Evolutionary conservation across 169 alveolate species (phyloP), one percentile per base, ranked within the genome.

Genomic region (Eimeria acervulina): DNA sequence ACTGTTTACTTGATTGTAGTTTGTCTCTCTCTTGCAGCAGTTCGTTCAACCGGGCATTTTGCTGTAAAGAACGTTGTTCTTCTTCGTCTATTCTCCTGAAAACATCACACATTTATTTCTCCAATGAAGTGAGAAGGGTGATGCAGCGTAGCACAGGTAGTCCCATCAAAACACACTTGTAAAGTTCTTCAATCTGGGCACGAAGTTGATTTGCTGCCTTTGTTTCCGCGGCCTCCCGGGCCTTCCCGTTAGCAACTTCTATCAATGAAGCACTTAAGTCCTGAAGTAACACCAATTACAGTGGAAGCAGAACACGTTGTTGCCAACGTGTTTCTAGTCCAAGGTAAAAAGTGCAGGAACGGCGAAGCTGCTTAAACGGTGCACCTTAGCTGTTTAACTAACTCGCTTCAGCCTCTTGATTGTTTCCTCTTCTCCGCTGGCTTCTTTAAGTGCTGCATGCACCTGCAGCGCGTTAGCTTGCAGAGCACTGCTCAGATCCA

Each of bases 151-250:
- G 33, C 66, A 13, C 0, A 23, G 28, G 74, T 72, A 17, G 28
- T 55, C 40, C 6, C 47, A 28, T 13, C 74, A 12, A 23, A 15
- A 68, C 93, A 3, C 28, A 85, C 93, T 85, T 85, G 80, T 85
- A 85, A 26, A 85, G 78, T 61, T 85, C 93, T 52, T 85, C 93
- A 23, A 85, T 85, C 23, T 85, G 81, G 15, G 51, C 44, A 33
- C 93, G 93, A 68, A 85, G 80, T 19, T 85, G 93, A 38, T 85
- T 85, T 51, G 93, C 93, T 85, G 93, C 93, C 44, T 85, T 85
- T 51, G 93, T 61, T 36, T 85, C 93, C 38, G 93, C 93, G 2
- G 93, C 93, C 93, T 85, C 93, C 59, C 80, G 74, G 8, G 93
- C 74, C 81, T 85, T 85, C 23, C 93, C 93, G 26, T 85, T 85